These are phyloP conservation scores for Penicillium janthinellum DNA, from an alignment of 2,329 filamentous ascomycete species.

Conservation along the genomic window DNA sequence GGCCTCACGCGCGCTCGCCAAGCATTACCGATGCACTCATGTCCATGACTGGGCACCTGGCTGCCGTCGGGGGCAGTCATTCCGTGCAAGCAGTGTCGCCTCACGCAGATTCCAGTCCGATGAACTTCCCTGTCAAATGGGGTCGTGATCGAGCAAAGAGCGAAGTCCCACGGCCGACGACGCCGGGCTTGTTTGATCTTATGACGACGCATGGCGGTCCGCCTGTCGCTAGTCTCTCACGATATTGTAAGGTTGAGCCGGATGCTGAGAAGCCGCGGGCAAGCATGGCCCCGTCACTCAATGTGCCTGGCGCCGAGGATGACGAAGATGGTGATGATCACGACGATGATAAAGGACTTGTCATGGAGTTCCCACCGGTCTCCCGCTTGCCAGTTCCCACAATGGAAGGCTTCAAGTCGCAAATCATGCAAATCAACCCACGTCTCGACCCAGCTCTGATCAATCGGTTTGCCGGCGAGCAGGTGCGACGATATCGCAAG, in stretches of 20 bases:
- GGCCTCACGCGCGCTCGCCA: conserved; percentile 37
- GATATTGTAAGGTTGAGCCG: conserved; percentile 35
- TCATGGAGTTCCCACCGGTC: conserved; percentile 62
- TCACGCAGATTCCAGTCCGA: conserved; percentile 41
- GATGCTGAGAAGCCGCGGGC: conserved; percentile 18
- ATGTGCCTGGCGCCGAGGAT: conserved; percentile 44
- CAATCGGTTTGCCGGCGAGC: conserved; percentile 80
- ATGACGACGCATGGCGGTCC: conserved; percentile 61
- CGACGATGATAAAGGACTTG: conserved; percentile 65
- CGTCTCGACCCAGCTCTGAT: conserved; percentile 67
- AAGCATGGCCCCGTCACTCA: conserved; percentile 15
- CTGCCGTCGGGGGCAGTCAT: conserved; percentile 53
- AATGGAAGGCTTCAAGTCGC: conserved; percentile 72
- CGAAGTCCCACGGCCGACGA: conserved; percentile 52
- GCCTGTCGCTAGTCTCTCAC: conserved; percentile 58
- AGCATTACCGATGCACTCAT: conserved; percentile 47
- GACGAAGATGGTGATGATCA: conserved; percentile 58
- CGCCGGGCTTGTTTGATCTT: conserved; percentile 53
- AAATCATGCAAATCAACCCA: conserved; percentile 76
- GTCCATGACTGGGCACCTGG: conserved; percentile 49
- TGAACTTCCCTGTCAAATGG: conserved; percentile 49
- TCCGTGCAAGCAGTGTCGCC: conserved; percentile 57
- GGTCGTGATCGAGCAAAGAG: conserved; percentile 58
- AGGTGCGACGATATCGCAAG: conserved; percentile 75
- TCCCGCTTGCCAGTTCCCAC: conserved; percentile 72